phyloP scores from a whole-genome alignment of 495 filamentous ascomycete genomes.

The Penicillium ochrochloron region DNA sequence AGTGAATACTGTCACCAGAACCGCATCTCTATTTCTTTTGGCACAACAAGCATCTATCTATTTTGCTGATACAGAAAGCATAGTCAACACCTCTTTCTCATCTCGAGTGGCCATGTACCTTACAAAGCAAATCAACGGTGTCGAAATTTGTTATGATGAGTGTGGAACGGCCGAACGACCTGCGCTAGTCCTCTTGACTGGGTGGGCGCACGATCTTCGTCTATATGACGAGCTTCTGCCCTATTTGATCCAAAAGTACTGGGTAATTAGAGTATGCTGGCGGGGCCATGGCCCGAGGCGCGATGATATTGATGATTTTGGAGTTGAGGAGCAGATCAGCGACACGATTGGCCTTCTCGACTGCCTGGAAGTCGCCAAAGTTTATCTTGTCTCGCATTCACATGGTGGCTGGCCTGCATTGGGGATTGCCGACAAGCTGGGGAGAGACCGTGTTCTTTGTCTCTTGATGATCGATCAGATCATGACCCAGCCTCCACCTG shows the following conservation, averaged over 20 bases:
- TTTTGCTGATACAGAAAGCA: too few relatives aligned
- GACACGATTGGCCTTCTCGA: not conserved
- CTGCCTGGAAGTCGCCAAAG: not conserved
- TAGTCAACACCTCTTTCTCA: not conserved
- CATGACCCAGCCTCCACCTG: slow-evolving; percentile 6
- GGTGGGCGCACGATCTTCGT: slow-evolving; percentile 10
- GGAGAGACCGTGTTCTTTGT: slow-evolving; percentile 9
- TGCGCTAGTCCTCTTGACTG: slow-evolving; percentile 1
- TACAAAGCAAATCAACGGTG: slow-evolving; percentile 3
- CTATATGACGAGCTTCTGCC: slow-evolving; percentile 8
- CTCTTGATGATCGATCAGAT: slow-evolving; percentile 13
- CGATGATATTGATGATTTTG: slow-evolving; percentile 1
- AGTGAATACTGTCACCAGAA: not conserved
- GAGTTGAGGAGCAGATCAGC: slow-evolving; percentile 3
- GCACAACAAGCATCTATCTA: not conserved
- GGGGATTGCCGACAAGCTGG: slow-evolving; percentile 1
- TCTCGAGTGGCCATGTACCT: not conserved
- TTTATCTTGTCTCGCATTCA: slow-evolving; percentile 12
- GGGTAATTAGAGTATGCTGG: slow-evolving; percentile 8
- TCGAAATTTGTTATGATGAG: slow-evolving; percentile 12
- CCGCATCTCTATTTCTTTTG: not conserved
- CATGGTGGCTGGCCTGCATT: slow-evolving; percentile 9
- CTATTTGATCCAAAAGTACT: not conserved
- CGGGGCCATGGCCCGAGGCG: not conserved
- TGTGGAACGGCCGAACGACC: slow-evolving; percentile 7